Conservation (phyloP, 2,329 filamentous ascomycete genomes). For the Pyrenophora tritici-repentis region DNA sequence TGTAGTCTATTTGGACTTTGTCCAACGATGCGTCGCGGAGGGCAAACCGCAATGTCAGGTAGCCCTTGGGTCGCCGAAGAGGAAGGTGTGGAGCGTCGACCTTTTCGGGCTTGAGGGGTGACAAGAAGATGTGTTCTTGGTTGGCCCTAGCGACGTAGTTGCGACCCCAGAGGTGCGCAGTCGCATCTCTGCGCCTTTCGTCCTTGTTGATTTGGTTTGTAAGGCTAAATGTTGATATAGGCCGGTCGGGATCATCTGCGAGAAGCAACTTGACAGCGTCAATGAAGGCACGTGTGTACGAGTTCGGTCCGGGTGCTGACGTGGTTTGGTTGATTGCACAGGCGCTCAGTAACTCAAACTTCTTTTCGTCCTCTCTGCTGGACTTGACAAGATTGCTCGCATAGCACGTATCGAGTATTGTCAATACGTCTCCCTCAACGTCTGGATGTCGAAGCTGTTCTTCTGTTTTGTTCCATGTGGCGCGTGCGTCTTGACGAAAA, state of each 20-base stretch:
- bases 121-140: constrained; percentile 39
- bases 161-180: constrained; percentile 36
- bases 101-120: constrained; percentile 29
- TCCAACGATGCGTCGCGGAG: constrained; percentile 32
- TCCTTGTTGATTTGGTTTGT: constrained; percentile 35
- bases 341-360: constrained; percentile 43
- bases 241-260: constrained; percentile 22
- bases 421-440: constrained; percentile 43
- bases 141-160: constrained; percentile 19
- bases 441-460: constrained; percentile 32
- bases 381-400: constrained; percentile 43
- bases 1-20: constrained; percentile 37
- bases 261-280: constrained; percentile 34
- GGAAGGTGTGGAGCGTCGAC: constrained; percentile 3
- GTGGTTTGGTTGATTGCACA: constrained; percentile 36
- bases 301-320: constrained; percentile 33
- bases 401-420: constrained; percentile 49
- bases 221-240: constrained; percentile 40
- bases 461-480: constrained; percentile 45
- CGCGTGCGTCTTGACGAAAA: constrained; percentile 32
- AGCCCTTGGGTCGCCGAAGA: constrained; percentile 27
- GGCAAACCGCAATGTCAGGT: constrained; percentile 41
- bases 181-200: constrained; percentile 30
- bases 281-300: constrained; percentile 45
- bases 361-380: constrained; percentile 26